These are phyloP conservation scores for Suillus plorans DNA, from an alignment of 768 basidiomycete genomes.

Conservation along the genomic window DNA sequence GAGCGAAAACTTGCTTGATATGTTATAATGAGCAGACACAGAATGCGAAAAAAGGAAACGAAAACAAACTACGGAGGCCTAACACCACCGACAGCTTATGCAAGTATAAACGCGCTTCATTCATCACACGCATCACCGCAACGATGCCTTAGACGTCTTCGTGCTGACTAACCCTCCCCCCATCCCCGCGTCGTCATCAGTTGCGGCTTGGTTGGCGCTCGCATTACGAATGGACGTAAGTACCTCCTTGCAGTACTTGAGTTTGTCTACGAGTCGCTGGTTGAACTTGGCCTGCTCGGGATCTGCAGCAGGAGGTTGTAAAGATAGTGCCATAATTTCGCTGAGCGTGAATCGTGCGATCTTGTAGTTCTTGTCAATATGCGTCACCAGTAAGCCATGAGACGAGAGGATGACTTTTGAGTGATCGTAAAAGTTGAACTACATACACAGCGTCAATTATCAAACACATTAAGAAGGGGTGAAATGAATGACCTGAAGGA, in stretches of 20 bases:
- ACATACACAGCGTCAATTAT: slow-evolving; percentile 4
- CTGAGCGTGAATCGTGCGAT: slow-evolving; percentile 72
- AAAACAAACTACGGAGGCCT: slow-evolving; percentile 1
- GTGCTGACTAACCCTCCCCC: slow-evolving; percentile 9
- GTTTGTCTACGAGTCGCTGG: slow-evolving; percentile 69
- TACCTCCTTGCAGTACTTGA: slow-evolving; percentile 87
- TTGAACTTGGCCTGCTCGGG: slow-evolving; percentile 60
- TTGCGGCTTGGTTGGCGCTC: slow-evolving; percentile 38
- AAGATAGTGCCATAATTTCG: slow-evolving; percentile 62
- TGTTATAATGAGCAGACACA: slow-evolving; percentile 3
- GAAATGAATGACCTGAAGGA: slow-evolving; percentile 75
- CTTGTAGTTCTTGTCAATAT: slow-evolving; percentile 88
- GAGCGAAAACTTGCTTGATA: not conserved
- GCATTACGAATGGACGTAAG: slow-evolving; percentile 67
- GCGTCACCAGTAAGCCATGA: slow-evolving; percentile 74
- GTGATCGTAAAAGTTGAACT: slow-evolving; percentile 99
- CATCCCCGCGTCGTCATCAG: slow-evolving; percentile 13
- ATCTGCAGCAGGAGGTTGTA: slow-evolving; percentile 42
- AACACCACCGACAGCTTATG: slow-evolving; percentile 2
- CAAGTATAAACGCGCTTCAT: not conserved
- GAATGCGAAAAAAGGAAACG: not conserved
- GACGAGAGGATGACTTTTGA: slow-evolving; percentile 89
- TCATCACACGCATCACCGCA: slow-evolving; percentile 4
- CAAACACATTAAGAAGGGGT: slow-evolving; percentile 1
- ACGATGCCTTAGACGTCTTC: slow-evolving; percentile 22